Evolutionary conservation across 73 alveolate genomes (phyloP).

Genomic region (Paraurostyla sp.): DNA sequence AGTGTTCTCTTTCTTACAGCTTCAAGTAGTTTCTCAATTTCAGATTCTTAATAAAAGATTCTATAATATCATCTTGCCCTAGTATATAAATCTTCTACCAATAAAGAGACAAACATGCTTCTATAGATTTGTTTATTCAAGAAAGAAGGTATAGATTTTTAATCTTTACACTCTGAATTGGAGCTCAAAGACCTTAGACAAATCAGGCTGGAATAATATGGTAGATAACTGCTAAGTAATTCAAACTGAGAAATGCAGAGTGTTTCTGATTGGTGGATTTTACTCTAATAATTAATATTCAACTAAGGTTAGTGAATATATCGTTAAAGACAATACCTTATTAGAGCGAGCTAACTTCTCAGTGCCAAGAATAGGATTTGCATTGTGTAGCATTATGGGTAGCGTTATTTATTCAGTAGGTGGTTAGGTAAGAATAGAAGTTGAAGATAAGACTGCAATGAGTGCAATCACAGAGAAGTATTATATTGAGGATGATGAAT

Average conservation of each 20-base stretch:
- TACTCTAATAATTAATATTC: not conserved
- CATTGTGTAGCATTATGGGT: constrained; percentile 17
- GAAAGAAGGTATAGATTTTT: constrained; percentile 13
- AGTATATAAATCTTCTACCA: not conserved
- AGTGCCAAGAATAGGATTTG: not conserved
- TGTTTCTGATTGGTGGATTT: constrained; percentile 44
- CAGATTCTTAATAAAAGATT: not conserved
- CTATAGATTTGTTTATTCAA: constrained; percentile 26
- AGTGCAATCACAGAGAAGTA: constrained; percentile 1
- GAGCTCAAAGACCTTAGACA: not conserved
- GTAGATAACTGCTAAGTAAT: constrained; percentile 32
- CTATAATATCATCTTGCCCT: constrained; percentile 11
- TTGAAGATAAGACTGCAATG: not conserved
- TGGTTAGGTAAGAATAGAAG: not conserved
- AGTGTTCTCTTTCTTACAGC: not conserved
- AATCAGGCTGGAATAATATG: not conserved
- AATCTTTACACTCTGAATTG: constrained; percentile 1
- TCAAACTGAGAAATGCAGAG: not conserved
- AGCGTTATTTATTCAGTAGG: constrained; percentile 5
- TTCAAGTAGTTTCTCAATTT: not conserved
- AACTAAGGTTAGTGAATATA: constrained; percentile 3
- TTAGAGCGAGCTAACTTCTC: not conserved
- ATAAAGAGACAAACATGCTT: not conserved
- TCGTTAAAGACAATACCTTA: not conserved
- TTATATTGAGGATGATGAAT: constrained; percentile 44